Evolutionary conservation across 768 basidiomycete genomes (phyloP).

Genomic region (Lanmaoa pseudosensibilis): DNA sequence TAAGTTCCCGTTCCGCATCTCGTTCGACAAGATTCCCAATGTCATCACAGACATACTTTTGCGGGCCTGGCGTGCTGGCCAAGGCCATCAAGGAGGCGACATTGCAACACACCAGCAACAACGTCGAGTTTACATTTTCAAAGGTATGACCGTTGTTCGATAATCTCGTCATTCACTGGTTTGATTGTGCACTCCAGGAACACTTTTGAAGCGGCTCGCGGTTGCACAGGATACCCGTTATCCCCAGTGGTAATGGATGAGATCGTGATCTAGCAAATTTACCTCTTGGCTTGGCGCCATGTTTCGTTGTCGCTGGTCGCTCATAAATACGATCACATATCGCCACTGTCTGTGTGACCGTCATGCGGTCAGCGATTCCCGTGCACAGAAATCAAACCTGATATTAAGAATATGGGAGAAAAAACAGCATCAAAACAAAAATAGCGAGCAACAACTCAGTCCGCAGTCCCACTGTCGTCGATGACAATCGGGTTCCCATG

Average conservation of each 20-base stretch:
- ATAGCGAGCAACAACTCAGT: not conserved
- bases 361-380: not conserved
- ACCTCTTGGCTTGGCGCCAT: not conserved
- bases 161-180: not conserved
- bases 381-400: not conserved
- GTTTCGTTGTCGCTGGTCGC: not conserved
- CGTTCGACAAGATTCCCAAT: not conserved
- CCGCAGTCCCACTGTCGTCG: slow-evolving; percentile 22
- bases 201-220: slow-evolving; percentile 13
- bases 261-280: not conserved
- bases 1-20: slow-evolving; percentile 39
- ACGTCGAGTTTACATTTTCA: slow-evolving; percentile 75
- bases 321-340: not conserved
- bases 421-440: not conserved
- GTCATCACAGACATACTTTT: slow-evolving; percentile 73
- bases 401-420: not conserved
- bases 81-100: slow-evolving; percentile 76
- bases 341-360: not conserved
- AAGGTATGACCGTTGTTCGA: slow-evolving; percentile 53
- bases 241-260: not conserved
- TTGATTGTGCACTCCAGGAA: slow-evolving; percentile 11
- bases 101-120: slow-evolving; percentile 48
- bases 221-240: not conserved
- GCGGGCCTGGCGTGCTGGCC: slow-evolving; percentile 76
- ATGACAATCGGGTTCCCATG: slow-evolving; percentile 25